Evolutionary conservation across 345 rosid species (phyloP).

Genomic region (Garcia nutans): DNA sequence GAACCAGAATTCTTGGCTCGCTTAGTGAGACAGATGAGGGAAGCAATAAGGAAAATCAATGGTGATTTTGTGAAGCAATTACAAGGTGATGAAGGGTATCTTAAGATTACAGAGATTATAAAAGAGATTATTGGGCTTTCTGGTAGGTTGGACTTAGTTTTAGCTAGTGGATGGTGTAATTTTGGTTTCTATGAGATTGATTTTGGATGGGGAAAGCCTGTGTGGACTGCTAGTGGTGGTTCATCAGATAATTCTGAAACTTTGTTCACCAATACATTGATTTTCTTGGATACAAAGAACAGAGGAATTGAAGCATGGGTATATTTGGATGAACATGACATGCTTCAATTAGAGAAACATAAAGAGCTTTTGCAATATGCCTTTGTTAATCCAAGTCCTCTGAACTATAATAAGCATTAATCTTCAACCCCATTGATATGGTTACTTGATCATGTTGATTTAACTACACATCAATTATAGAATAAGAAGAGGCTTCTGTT

Average conservation of each 20-base stretch:
- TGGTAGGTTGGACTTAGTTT: not conserved
- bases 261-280: not conserved
- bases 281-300: not conserved
- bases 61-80: not conserved
- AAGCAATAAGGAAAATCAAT: constrained; percentile 1
- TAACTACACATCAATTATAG: too few species aligned
- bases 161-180: not conserved
- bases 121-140: not conserved
- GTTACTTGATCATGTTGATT: too few species aligned
- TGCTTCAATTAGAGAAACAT: not conserved
- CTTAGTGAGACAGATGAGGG: not conserved
- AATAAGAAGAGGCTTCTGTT: too few species aligned
- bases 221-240: constrained; percentile 7
- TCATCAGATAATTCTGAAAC: not conserved
- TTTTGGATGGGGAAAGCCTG: constrained; percentile 29
- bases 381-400: too few species aligned
- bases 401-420: too few species aligned
- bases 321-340: constrained; percentile 17
- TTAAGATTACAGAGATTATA: not conserved
- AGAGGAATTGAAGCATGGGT: constrained; percentile 24
- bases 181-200: constrained; percentile 1
- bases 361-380: too few species aligned
- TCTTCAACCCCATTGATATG: too few species aligned
- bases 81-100: not conserved
- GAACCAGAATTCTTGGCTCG: not conserved